These are phyloP conservation scores for Flaveria floridana DNA, from an alignment of 140 eudicot species.

Conservation along the genomic window DNA sequence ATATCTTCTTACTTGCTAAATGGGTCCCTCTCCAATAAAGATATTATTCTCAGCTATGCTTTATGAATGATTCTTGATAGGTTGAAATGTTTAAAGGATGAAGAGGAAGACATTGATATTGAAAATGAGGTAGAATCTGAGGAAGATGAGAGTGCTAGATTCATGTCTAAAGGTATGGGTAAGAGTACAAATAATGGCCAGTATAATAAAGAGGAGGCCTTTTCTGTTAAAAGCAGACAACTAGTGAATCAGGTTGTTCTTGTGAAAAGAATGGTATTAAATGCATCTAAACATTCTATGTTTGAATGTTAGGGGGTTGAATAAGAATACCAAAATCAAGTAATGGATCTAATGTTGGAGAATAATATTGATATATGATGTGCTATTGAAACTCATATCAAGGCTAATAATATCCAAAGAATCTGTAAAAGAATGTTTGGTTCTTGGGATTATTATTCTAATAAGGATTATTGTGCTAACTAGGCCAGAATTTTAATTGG, in stretches of 20 bases:
- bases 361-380: neutral
- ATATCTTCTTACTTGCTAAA: too few species aligned
- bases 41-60: too few species aligned
- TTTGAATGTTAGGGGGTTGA: neutral
- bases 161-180: too few species aligned
- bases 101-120: neutral
- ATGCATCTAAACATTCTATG: neutral
- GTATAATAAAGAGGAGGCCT: too few species aligned
- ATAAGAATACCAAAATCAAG: neutral
- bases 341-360: too few species aligned
- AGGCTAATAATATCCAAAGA: neutral
- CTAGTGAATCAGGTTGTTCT: too few species aligned
- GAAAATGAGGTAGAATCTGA: neutral
- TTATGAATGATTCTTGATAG: too few species aligned
- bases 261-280: too few species aligned
- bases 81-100: neutral
- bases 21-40: too few species aligned
- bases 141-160: neutral
- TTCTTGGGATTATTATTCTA: neutral
- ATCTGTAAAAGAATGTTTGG: neutral
- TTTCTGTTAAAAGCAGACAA: too few species aligned
- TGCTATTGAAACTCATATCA: neutral
- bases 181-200: too few species aligned
- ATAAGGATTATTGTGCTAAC: neutral
- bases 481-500: neutral